These are phyloP conservation scores for Hemerocallis citrina DNA, from an alignment of 106 monocot genomes.

Conservation along the genomic window DNA sequence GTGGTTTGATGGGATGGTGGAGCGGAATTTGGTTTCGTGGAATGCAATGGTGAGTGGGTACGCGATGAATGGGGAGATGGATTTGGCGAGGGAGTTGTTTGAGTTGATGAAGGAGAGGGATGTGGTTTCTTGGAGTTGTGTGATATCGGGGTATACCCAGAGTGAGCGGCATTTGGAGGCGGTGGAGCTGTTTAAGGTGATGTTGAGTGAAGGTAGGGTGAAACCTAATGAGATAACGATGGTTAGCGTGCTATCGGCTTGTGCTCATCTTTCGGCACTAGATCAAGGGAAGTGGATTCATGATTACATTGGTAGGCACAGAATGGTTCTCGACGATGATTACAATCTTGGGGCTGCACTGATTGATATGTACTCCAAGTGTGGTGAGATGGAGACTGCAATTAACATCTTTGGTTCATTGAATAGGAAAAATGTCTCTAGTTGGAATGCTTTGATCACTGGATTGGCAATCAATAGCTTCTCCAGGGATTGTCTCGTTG, in stretches of 20 bases:
- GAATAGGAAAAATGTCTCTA: conserved; percentile 46
- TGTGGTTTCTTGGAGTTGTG: conserved; percentile 77
- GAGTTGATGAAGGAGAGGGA: conserved; percentile 63
- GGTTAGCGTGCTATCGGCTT: conserved; percentile 65
- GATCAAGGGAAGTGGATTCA: conserved; percentile 70
- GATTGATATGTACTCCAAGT: conserved; percentile 88
- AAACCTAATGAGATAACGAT: conserved; percentile 72
- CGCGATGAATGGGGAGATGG: conserved; percentile 19
- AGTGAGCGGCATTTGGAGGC: conserved; percentile 30
- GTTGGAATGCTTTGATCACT: conserved; percentile 75
- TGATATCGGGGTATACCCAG: conserved; percentile 67
- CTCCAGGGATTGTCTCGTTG: conserved; percentile 28
- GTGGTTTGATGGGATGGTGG: conserved; percentile 63
- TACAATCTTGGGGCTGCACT: conserved; percentile 67
- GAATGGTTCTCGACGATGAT: conserved; percentile 42
- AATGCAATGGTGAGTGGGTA: conserved; percentile 36
- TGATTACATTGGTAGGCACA: conserved; percentile 50
- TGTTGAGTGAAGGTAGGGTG: conserved; percentile 26
- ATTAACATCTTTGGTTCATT: conserved; percentile 34
- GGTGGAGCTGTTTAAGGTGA: conserved; percentile 41
- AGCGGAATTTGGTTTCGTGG: conserved; percentile 50
- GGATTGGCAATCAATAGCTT: conserved; percentile 55
- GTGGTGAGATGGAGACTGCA: conserved; percentile 39
- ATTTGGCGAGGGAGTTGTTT: conserved; percentile 19
- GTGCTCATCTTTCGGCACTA: conserved; percentile 60